Base-by-base conservation (phyloP, 2,329 filamentous ascomycete species). In the Allantophomopsis cytisporea region DNA sequence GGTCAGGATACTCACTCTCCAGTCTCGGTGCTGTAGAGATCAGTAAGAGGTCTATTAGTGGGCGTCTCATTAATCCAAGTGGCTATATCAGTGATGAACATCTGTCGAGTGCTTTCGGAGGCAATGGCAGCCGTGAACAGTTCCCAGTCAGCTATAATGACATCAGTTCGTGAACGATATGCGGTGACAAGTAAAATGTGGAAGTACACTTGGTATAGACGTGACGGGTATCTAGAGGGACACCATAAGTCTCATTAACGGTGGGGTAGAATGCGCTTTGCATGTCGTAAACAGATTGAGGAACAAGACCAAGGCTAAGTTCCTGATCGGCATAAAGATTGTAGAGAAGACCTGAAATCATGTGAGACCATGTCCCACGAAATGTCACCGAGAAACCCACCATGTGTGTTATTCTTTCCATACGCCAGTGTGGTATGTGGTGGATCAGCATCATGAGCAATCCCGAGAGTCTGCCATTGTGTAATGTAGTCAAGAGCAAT, bases 81-180 rank as follows among this genome's bases (percentile, higher is more conserved):
- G 2, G 81, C 81, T 35, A 89, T 70, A 30, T 73, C 69, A 37
- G 73, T 64, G 38, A 89, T 65, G 49, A 94, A 83, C 54, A 77
- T 66, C 10, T 66, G 60, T 40, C 76, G 69, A 1, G 81, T 81
- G 21, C 65, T 58, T 39, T 65, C 57, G 33, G 68, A 69, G 0
- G 83, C 72, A 10, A 88, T 78, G 8, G 85, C 80, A n/a, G 86
- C 86, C 5, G 76, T 74, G 62, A 87, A 88, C 56, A 91, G 76
- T 54, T 88, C 77, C 86, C 86, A 94, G 62, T 94, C 86, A 1
- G 23, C 23, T 28, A 28, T 28, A 28, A 3, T 6, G 23, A 28
- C 10, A 10, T 28, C 8, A 28, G 11, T 6, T 28, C 10, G 8
- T 28, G 23, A 10, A 10, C 4, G 18, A 20, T 8, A 8, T 28